Conservation (phyloP, 2,329 filamentous ascomycete species). For the Aspergillus piperis region DNA sequence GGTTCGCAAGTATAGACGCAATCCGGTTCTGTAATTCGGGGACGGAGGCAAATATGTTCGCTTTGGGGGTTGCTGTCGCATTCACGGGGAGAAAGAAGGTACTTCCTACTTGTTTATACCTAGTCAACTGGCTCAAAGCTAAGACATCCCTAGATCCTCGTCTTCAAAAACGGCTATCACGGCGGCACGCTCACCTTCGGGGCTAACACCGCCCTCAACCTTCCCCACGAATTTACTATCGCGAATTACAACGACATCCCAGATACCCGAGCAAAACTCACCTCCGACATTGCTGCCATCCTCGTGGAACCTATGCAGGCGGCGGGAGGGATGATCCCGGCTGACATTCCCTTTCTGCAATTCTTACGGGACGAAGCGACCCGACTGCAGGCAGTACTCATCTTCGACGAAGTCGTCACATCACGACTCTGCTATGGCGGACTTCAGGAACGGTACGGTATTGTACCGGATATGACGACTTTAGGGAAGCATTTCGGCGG, state of each 20-base stretch:
- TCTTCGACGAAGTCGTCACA: constrained; percentile 73
- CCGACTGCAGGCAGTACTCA: constrained; percentile 58
- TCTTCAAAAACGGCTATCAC: constrained; percentile 57
- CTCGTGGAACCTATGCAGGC: constrained; percentile 69
- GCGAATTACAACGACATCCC: constrained; percentile 63
- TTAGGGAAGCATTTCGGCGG: constrained; percentile 69
- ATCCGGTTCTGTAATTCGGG: constrained; percentile 67
- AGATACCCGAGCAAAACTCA: constrained; percentile 44
- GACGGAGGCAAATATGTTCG: constrained; percentile 65
- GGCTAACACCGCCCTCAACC: constrained; percentile 36
- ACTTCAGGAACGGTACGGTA: constrained; percentile 44
- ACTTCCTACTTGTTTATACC: not conserved
- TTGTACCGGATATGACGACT: constrained; percentile 63
- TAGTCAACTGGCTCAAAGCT: not conserved
- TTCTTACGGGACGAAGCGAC: constrained; percentile 53
- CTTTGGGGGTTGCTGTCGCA: constrained; percentile 56
- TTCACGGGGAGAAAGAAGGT: constrained; percentile 49
- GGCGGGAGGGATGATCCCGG: constrained; percentile 60
- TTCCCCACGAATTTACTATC: constrained; percentile 61
- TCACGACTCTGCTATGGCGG: constrained; percentile 59
- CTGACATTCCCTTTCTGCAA: constrained; percentile 53
- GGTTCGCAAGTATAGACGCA: constrained; percentile 56
- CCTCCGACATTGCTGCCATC: constrained; percentile 60
- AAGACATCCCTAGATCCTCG: constrained; percentile 40
- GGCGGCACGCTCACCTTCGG: constrained; percentile 56